Percentiles rank a stretch among this genome's conserved stretches.
phyloP scores from a whole-genome alignment of 2,329 filamentous ascomycete species.

The Drechslerella coelobrocha region DNA sequence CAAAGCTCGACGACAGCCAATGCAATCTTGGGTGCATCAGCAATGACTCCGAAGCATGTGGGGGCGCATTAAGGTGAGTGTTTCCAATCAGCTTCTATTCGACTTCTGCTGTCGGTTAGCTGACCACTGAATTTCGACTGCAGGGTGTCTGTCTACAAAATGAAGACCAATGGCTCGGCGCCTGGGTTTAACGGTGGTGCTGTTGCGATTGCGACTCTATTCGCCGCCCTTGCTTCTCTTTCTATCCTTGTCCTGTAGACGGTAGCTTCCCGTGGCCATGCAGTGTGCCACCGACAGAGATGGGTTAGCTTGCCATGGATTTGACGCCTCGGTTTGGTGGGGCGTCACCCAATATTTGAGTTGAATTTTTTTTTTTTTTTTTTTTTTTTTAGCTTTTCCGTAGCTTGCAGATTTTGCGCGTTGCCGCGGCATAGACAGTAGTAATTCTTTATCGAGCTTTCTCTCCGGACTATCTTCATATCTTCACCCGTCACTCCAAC shows the following conservation, averaged over 20 bases:
- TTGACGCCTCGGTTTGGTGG: background rate
- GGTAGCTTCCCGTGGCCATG: background rate
- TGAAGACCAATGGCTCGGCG: background rate
- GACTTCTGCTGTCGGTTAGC: background rate
- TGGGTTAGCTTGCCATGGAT: background rate
- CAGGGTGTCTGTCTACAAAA: conserved; percentile 39
- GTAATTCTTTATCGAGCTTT: background rate
- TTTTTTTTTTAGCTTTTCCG: no score
- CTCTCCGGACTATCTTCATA: background rate
- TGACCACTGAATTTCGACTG: background rate
- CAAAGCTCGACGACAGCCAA: conserved; percentile 60
- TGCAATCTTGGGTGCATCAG: conserved; percentile 66
- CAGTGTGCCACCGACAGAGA: background rate
- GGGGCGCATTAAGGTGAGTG: conserved; percentile 61
- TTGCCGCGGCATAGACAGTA: background rate
- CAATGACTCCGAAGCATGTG: conserved; percentile 64
- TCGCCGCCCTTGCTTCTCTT: background rate
- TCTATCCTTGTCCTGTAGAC: conserved; percentile 3
- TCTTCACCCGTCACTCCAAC: background rate
- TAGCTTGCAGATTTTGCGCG: background rate
- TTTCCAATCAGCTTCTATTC: background rate
- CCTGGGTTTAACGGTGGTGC: background rate
- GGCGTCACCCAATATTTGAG: no score
- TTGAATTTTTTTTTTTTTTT: no score
- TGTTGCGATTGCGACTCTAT: background rate